Base-by-base conservation (phyloP, 495 filamentous ascomycete species). In the Lepraria neglecta region DNA sequence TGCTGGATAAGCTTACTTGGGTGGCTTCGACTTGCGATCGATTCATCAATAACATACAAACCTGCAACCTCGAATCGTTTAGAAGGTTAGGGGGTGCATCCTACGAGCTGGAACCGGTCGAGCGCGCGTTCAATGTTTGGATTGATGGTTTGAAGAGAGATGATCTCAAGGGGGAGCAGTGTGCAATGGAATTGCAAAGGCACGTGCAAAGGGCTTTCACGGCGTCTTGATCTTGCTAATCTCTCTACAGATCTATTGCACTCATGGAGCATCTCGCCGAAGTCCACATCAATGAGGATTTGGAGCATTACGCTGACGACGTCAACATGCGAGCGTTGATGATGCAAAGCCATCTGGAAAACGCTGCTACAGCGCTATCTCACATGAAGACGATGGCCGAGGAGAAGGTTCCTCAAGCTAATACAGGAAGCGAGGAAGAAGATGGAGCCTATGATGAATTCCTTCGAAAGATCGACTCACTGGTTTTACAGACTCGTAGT, bases 71-170 rank as follows among this genome's bases (percentile, higher is more conserved):
- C 3, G 88, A 91, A 60, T 80, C 88, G 62, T 97, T 97, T 71
- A 77, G 74, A 50, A 81, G 75, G 61, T 89, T 87, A 64, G 87
- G 89, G 65, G 84, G 81, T 33, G 87, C 91, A 7, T 70, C 92
- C 48, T 90, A 92, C 66, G 94, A 97, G 68, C 78, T 97, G 64
- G 91, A 96, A 70, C 92, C 92, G 3, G 91, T 97, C 15, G 94
- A 98, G 73, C 79, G 90, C 42, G 89, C 89, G 1, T 73, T 97
- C 44, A 95, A 96, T 67, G 83, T 82, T 33, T 97, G 92, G 86
- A 86, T 97, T 64, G 91, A 97, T 45, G 80, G 79, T 3, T 68
- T 96, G 53, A 85, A 88, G 63, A 84, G 84, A 55, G 91, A 96
- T 65, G 92, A 97, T 58, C 71, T 97, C n/a, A 89, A 91, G 68